Evolutionary conservation across 1,284 basidiomycete species (phyloP).

Genomic region (Inonotus obliquus): DNA sequence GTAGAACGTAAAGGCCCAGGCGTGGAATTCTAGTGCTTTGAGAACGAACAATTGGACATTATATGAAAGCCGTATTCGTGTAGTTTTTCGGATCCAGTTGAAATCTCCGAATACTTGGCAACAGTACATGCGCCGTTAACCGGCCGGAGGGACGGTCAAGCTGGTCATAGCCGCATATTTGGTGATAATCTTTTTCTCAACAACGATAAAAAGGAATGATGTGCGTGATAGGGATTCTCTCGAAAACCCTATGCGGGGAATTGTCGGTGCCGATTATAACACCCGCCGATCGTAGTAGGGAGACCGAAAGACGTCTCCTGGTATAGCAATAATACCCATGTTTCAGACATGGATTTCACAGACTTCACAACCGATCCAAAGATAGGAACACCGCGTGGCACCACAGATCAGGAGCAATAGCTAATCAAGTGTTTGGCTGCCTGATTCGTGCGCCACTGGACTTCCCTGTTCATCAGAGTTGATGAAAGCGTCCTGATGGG

Average conservation of each 20-base stretch:
- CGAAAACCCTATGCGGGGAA: not conserved
- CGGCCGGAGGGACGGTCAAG: no score
- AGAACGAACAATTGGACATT: constrained; percentile 4
- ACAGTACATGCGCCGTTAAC: no score
- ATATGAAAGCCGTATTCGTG: not conserved
- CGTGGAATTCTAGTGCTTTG: not conserved
- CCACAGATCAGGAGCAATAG: not conserved
- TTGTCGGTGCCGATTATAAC: not conserved
- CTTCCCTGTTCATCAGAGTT: not conserved
- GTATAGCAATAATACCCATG: not conserved
- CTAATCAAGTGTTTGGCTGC: not conserved
- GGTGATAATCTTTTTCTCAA: not conserved
- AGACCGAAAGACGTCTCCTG: not conserved
- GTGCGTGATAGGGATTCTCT: not conserved
- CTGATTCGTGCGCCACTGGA: not conserved
- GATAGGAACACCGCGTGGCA: not conserved
- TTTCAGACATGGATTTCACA: not conserved
- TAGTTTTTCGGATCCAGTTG: not conserved
- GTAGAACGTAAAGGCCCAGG: not conserved
- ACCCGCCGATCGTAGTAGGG: not conserved
- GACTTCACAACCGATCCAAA: not conserved
- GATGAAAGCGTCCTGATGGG: not conserved
- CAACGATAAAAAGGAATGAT: not conserved
- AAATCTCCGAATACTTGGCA: not conserved
- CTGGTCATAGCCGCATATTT: not conserved